phyloP scores from a whole-genome alignment of 2,329 filamentous ascomycete species.

The Teratosphaeria epicoccoides region DNA sequence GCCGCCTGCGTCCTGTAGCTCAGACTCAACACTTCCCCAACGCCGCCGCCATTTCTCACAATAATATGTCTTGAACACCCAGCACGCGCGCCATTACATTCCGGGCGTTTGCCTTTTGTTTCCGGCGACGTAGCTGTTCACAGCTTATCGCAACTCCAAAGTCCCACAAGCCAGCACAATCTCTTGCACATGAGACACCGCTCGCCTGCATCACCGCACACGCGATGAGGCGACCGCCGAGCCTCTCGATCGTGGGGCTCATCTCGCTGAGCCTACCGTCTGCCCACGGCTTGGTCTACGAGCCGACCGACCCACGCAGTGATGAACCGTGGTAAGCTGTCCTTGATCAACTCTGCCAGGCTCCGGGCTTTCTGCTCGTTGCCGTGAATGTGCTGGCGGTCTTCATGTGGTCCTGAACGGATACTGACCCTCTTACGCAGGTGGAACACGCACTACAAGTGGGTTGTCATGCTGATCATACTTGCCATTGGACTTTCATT shows the following conservation, averaged over 20 bases:
- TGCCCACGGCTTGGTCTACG: conserved; percentile 22
- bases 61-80: background rate
- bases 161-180: background rate
- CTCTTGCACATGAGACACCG: background rate
- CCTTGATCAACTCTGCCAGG: conserved; percentile 5
- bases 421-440: background rate
- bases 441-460: conserved; percentile 39
- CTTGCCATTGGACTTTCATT: conserved; percentile 57
- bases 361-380: background rate
- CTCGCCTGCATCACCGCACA: background rate
- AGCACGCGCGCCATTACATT: background rate
- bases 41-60: background rate
- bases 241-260: conserved; percentile 2
- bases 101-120: background rate
- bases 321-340: too few relatives aligned
- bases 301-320: too few relatives aligned
- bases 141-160: background rate
- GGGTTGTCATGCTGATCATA: conserved; percentile 72
- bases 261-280: conserved; percentile 8
- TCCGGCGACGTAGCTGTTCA: background rate
- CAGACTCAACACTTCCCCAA: background rate
- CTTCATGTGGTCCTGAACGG: too few relatives aligned
- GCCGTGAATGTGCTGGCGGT: background rate
- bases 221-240: background rate
- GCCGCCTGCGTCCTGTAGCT: background rate